These are phyloP conservation scores for Delonix regia DNA, from an alignment of 306 rosid genomes.

Conservation along the genomic window DNA sequence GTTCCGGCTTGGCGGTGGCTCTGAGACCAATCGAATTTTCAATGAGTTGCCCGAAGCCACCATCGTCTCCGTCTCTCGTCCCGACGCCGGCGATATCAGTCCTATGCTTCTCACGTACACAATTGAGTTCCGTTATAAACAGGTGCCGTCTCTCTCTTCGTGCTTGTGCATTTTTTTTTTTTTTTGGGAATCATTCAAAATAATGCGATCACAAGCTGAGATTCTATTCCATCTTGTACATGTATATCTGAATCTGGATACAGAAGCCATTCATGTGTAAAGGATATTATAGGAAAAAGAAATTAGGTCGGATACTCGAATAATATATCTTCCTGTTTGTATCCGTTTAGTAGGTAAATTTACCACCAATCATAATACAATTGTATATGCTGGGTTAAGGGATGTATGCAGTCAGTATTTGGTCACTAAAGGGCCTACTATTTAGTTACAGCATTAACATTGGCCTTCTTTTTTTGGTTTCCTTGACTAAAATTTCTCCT, in stretches of 20 bases:
- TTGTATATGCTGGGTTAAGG: neutral
- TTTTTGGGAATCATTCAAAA: neutral
- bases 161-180: neutral
- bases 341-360: neutral
- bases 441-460: neutral
- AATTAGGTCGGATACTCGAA: neutral
- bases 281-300: neutral
- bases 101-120: conserved; percentile 75
- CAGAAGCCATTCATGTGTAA: neutral
- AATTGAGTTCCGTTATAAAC: conserved; percentile 70
- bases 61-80: conserved; percentile 74
- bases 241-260: neutral
- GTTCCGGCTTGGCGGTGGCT: conserved; percentile 37
- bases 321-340: neutral
- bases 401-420: neutral
- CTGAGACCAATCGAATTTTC: conserved; percentile 54
- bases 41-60: conserved; percentile 70
- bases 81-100: conserved; percentile 71
- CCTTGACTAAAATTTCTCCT: conserved; percentile 4
- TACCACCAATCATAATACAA: neutral
- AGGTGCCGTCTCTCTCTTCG: conserved; percentile 36
- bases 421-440: neutral
- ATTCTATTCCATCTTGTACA: neutral
- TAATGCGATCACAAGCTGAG: neutral
- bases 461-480: neutral